Percentiles rank a stretch among this genome's conserved stretches.
phyloP scores from a whole-genome alignment of 805 yeast species.

The Dipodascopsis uninucleata region DNA sequence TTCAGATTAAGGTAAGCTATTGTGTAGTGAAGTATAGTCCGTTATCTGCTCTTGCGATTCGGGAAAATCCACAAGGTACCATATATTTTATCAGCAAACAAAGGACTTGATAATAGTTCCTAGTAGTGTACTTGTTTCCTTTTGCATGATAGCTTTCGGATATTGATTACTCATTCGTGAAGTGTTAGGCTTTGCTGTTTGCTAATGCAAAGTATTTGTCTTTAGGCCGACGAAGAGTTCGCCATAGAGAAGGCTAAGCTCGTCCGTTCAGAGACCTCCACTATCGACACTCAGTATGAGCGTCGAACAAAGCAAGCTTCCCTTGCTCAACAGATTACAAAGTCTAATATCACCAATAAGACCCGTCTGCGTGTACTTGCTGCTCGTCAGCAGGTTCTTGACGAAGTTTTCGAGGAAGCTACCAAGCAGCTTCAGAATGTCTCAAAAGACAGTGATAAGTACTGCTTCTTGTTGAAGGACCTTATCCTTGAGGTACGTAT shows the following conservation, averaged over 20 bases:
- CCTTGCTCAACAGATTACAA: slow-evolving; percentile 90
- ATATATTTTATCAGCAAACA: no score
- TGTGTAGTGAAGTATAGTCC: background rate
- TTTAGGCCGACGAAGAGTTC: slow-evolving; percentile 88
- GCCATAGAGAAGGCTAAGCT: slow-evolving; percentile 95
- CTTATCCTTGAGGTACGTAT: slow-evolving; percentile 63
- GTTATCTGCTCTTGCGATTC: background rate
- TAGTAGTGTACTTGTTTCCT: background rate
- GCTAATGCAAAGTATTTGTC: background rate
- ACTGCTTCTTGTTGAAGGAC: slow-evolving; percentile 66
- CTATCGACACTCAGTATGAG: slow-evolving; percentile 77
- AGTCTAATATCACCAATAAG: slow-evolving; percentile 92
- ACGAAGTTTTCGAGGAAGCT: slow-evolving; percentile 69
- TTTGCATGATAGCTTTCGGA: background rate
- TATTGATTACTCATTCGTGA: background rate
- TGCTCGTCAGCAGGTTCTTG: slow-evolving; percentile 78
- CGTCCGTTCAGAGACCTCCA: slow-evolving; percentile 86
- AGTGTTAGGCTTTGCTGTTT: background rate
- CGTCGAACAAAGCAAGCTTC: slow-evolving; percentile 85
- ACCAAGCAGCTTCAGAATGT: slow-evolving; percentile 56
- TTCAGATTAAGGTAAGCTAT: slow-evolving; percentile 62
- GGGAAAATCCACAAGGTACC: no score
- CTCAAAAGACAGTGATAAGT: slow-evolving; percentile 53
- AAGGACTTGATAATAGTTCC: no score
- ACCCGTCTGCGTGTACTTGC: slow-evolving; percentile 86